Evolutionary conservation across 2,329 filamentous ascomycete species (phyloP), one percentile per base, ranked within the genome.

Genomic region (Penicillium decumbens): DNA sequence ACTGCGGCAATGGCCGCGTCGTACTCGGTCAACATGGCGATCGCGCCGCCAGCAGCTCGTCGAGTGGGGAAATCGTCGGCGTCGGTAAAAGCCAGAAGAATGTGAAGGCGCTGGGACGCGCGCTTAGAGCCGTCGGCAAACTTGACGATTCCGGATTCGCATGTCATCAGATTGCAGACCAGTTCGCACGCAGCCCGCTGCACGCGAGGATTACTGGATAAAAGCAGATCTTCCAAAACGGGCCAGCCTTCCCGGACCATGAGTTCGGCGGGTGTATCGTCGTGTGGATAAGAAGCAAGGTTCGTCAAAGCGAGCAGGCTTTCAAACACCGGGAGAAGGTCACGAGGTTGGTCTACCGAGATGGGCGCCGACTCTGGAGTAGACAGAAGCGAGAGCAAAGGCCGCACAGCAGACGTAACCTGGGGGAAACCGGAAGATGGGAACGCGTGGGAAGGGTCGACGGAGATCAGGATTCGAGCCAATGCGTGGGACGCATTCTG

Each of bases 281-380:
- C 68, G 38, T 54, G 51, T 15, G 74, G 66, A 41, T 70, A 65
- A 0, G 89, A 95, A 0, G 92, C 93, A 6, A 98, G 80, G 61
- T 98, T 98, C 0, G 93, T 97, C 30, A 98, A 80, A 0, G 93
- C 92, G 68, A 97, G 86, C 7, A 98, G 79, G 0, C 87, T 80
- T 70, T 98, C 93, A 59, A 97, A 98, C 0, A 87, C 84, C 0
- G 93, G 90, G 0, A 98, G 79, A 12, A 97, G 80, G 67, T 95
- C 88, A 44, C 85, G 81, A 1, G 81, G 81, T 45, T 77, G 75
- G 49, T 74, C 72, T 23, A 65, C 71, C 6, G 72, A 67, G 32
- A 67, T 55, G 40, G 84, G 81, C 2, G 78, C 75, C 1, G 75
- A 73, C 4, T 83, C 80, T 43, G 87, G 82, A 5, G 83, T 80